phyloP scores from a whole-genome alignment of 345 rosid species.

The Acer negundo region DNA sequence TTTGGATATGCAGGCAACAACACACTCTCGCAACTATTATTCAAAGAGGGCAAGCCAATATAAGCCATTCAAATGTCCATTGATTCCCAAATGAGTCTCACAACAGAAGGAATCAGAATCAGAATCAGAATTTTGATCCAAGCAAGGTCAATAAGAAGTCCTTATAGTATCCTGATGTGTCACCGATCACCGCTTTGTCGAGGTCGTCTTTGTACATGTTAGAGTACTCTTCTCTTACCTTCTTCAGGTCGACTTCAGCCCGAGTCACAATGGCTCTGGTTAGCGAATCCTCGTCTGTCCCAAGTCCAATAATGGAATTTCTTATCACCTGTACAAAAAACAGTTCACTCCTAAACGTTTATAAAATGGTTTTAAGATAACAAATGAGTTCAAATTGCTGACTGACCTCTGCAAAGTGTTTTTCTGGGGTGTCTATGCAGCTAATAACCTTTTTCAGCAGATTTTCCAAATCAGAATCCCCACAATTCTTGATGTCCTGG shows the following conservation, averaged over 20 bases:
- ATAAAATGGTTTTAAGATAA: not conserved
- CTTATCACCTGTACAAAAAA: slow-evolving; percentile 50
- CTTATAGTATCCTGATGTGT: slow-evolving; percentile 77
- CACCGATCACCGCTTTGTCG: slow-evolving; percentile 64
- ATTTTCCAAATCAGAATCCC: slow-evolving; percentile 57
- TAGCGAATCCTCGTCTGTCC: slow-evolving; percentile 87
- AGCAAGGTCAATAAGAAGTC: slow-evolving; percentile 70
- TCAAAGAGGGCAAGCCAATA: not conserved
- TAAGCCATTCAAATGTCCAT: not conserved
- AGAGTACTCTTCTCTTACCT: slow-evolving; percentile 59
- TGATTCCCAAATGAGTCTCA: not conserved
- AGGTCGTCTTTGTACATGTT: slow-evolving; percentile 52
- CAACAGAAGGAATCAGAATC: slow-evolving; percentile 42
- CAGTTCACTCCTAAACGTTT: not conserved
- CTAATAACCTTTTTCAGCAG: slow-evolving; percentile 48
- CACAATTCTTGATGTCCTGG: slow-evolving; percentile 63
- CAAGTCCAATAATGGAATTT: slow-evolving; percentile 59
- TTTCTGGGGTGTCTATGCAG: slow-evolving; percentile 73
- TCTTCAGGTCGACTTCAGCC: slow-evolving; percentile 82
- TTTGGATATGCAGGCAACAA: not conserved
- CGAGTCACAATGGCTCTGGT: slow-evolving; percentile 75
- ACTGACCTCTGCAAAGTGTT: slow-evolving; percentile 75
- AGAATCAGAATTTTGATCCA: slow-evolving; percentile 56
- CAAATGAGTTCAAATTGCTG: not conserved
- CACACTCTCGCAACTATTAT: not conserved